Evolutionary conservation across 139 green algal species (phyloP).

Genomic region (Coelastrella sp.): DNA sequence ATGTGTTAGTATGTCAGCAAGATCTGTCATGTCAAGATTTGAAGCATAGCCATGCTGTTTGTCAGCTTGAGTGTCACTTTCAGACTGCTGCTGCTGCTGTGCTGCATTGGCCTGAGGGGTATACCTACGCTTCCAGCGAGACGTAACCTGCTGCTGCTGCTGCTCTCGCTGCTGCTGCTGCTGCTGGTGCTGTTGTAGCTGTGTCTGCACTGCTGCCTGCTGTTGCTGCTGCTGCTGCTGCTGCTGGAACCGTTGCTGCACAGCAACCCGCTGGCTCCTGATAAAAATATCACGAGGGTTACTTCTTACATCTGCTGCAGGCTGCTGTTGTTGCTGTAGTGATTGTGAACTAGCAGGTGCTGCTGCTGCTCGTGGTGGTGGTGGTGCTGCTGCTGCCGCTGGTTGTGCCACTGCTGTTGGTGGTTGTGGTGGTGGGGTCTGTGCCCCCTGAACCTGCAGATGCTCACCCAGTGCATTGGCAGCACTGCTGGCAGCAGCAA

Average conservation of each 20-base stretch:
- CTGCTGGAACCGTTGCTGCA: too few species aligned
- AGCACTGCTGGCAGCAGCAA: too few species aligned
- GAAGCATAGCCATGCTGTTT: background rate
- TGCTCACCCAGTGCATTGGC: too few species aligned
- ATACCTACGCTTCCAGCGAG: background rate
- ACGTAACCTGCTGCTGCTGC: background rate
- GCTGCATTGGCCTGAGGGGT: background rate
- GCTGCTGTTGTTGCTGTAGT: background rate
- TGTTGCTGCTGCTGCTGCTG: background rate
- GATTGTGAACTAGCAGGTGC: background rate
- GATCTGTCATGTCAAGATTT: background rate
- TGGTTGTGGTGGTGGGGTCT: too few species aligned
- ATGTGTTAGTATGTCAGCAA: background rate
- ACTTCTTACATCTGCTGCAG: too few species aligned
- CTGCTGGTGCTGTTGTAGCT: background rate
- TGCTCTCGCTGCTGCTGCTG: background rate
- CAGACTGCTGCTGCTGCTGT: background rate
- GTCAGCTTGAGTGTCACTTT: background rate
- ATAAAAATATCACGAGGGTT: too few species aligned
- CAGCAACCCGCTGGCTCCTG: too few species aligned
- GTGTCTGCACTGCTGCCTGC: background rate
- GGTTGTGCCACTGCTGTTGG: too few species aligned
- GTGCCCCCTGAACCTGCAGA: too few species aligned
- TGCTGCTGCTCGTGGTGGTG: background rate
- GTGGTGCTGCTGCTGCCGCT: too few species aligned